Evolutionary conservation across 2,329 filamentous ascomycete genomes (phyloP), one percentile per base, ranked within the genome.

Genomic region (Orbilia oligospora): DNA sequence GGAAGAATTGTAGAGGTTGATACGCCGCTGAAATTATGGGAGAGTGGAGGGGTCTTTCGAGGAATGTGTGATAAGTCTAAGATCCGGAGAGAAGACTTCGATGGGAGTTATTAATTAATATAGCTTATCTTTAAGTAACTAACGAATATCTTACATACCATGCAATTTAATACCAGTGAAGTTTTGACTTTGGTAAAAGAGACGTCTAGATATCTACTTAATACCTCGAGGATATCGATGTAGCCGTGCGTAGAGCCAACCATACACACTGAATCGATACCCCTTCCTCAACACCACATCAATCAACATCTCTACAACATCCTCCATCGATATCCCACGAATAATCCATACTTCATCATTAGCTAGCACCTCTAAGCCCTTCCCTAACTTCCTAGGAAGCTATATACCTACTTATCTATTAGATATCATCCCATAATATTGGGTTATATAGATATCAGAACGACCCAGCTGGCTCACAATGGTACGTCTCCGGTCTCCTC

Each of bases 21-120:
- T 83, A 88, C 89, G 14, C 96, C 96, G 1, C 83, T 91, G 49
- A 87, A 86, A 51, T 86, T 99, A 77, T 98, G 92, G 88, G 88
- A 91, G 76, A 84, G 83, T 30, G 85, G 90, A 88, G 9, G 92
- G 93, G 94, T 97, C 69, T 98, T 98, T 84, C 88, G 91, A 81
- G 87, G 91, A 41, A 97, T 97, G 94, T 97, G 94, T 83, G 93
- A 97, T 53, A 87, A 92, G 63, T 94, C 92, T 82, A 93, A 93
- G 0, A 97, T 97, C 81, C 83, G 86, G 38, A 84, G 86, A 67
- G 86, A 87, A 64, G 87, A 88, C 81, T 87, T 88, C 81, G 73
- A 80, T 10, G 67, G 41, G 5, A 51, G 71, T 10, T 38, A 65
- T 8, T 68, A 56, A 65, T 8, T 68, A 56, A 30, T 5, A 41